Evolutionary conservation across 148 eudicot genomes (phyloP).

Genomic region (Euryodendron excelsum): DNA sequence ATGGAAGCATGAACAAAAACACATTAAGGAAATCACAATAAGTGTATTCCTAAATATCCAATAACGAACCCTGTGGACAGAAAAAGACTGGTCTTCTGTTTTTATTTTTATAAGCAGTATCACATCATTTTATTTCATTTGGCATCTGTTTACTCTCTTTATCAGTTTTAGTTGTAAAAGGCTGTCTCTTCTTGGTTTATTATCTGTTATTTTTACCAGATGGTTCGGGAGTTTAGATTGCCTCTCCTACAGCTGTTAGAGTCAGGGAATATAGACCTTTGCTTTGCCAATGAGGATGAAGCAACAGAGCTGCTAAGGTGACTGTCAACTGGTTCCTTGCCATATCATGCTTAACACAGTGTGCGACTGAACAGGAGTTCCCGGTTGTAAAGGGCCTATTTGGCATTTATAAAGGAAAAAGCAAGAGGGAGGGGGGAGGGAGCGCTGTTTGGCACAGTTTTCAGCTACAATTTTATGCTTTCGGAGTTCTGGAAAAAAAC

Average conservation of each 20-base stretch:
- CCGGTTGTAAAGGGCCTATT: not conserved
- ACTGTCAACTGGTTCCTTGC: conserved; percentile 3
- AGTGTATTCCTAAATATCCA: not conserved
- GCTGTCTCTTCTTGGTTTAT: not conserved
- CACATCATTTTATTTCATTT: not conserved
- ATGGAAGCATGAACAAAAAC: not conserved
- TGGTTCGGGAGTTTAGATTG: conserved; percentile 67
- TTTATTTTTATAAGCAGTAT: not conserved
- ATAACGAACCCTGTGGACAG: not conserved
- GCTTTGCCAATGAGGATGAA: conserved; percentile 99
- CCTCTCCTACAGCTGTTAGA: conserved; percentile 71
- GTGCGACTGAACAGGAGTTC: not conserved
- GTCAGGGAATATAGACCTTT: conserved; percentile 84
- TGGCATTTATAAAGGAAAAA: no score
- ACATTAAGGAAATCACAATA: not conserved
- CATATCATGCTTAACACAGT: not conserved
- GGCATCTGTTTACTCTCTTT: not conserved
- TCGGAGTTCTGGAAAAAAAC: not conserved
- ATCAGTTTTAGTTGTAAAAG: not conserved
- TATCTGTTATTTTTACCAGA: conserved; percentile 38
- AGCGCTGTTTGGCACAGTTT: no score
- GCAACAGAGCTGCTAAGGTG: conserved; percentile 86
- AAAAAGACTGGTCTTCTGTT: not conserved
- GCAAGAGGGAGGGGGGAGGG: no score
- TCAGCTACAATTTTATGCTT: not conserved